Evolutionary conservation across 768 basidiomycete species (phyloP).

Genomic region (Cubamyces lactineus): DNA sequence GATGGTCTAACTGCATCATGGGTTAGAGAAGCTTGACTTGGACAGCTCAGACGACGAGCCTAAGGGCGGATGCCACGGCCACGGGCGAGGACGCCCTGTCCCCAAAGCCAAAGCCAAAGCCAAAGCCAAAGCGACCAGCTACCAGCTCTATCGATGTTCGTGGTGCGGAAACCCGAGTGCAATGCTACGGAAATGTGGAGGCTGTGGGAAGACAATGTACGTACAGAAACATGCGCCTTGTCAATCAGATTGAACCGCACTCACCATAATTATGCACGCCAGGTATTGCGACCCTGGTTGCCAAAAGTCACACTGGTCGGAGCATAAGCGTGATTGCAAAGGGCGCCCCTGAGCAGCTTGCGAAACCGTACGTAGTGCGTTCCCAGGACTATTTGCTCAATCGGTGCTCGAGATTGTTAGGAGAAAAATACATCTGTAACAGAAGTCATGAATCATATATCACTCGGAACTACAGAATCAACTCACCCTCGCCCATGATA

Average conservation of each 20-base stretch:
- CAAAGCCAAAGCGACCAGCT: not conserved
- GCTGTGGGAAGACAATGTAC: slow-evolving; percentile 47
- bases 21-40: slow-evolving; percentile 14
- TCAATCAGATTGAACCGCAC: slow-evolving; percentile 28
- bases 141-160: slow-evolving; percentile 46
- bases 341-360: not conserved
- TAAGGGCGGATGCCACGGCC: not conserved
- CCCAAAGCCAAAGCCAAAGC: slow-evolving; percentile 1
- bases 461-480: too few relatives aligned
- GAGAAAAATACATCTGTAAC: too few relatives aligned
- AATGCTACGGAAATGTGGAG: slow-evolving; percentile 47
- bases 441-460: too few relatives aligned
- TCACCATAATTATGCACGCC: too few relatives aligned
- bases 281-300: slow-evolving; percentile 48
- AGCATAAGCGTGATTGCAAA: slow-evolving; percentile 39
- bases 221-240: not conserved
- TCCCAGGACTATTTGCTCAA: too few relatives aligned
- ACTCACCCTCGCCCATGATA: too few relatives aligned
- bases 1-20: slow-evolving; percentile 5
- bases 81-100: not conserved
- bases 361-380: not conserved
- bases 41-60: slow-evolving; percentile 11
- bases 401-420: too few relatives aligned
- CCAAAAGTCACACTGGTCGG: slow-evolving; percentile 42
- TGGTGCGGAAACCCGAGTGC: slow-evolving; percentile 69